Conservation (phyloP, 75 land plant genomes). For the Pinus tabuliformis region DNA sequence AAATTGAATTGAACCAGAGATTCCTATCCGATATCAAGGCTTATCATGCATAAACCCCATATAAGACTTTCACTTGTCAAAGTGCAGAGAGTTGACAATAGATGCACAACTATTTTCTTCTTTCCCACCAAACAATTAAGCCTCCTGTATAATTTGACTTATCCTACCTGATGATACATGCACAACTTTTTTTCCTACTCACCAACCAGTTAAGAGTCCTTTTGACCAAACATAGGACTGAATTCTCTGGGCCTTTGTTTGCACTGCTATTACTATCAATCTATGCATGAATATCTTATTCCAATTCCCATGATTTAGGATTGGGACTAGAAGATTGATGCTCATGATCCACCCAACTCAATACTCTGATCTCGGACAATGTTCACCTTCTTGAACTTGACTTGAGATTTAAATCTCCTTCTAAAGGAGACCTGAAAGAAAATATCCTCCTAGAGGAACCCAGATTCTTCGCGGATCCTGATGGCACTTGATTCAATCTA, state of each 20-base stretch:
- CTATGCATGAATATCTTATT: slow-evolving; percentile 13
- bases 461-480: background rate
- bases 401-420: slow-evolving; percentile 18
- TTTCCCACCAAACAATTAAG: too few relatives aligned
- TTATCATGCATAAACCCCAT: too few relatives aligned
- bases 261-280: slow-evolving; percentile 22
- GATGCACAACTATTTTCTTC: too few relatives aligned
- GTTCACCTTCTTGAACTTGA: slow-evolving; percentile 14
- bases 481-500: background rate
- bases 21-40: too few relatives aligned
- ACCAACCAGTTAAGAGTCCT: slow-evolving; percentile 65
- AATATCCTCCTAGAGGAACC: slow-evolving; percentile 46
- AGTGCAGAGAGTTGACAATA: too few relatives aligned
- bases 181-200: slow-evolving; percentile 53
- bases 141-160: too few relatives aligned
- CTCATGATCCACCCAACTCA: background rate
- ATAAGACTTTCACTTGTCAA: too few relatives aligned
- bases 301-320: slow-evolving; percentile 11
- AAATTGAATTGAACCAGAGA: too few relatives aligned
- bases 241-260: slow-evolving; percentile 20
- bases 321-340: background rate
- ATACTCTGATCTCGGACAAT: slow-evolving; percentile 15
- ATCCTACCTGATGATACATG: slow-evolving; percentile 20
- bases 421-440: slow-evolving; percentile 47
- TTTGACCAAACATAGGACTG: slow-evolving; percentile 44